Evolutionary conservation across 305 asterid genomes (phyloP).

Genomic region (Solanum hybrid): DNA sequence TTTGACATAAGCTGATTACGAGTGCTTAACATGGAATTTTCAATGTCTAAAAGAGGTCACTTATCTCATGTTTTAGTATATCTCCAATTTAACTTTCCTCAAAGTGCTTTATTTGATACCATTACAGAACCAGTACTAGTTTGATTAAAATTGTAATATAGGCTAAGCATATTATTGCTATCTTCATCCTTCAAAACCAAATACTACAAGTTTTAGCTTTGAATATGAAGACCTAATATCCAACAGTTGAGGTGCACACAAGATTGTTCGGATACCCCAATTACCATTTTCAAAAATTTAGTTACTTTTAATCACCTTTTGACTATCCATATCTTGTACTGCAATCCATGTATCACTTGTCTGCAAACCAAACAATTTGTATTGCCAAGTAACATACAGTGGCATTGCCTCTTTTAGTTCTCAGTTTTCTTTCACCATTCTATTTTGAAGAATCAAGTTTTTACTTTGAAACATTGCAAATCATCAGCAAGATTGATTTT

Average conservation of each 20-base stretch:
- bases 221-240: background rate
- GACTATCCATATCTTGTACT: background rate
- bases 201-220: background rate
- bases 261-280: background rate
- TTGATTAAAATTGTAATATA: background rate
- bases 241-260: background rate
- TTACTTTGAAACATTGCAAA: background rate
- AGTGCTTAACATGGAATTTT: background rate
- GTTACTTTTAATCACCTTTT: background rate
- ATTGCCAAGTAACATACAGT: background rate
- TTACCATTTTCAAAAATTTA: background rate
- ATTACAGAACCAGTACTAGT: background rate
- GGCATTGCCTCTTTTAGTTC: background rate
- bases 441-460: background rate
- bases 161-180: background rate
- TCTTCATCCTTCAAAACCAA: background rate
- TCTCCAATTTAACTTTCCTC: background rate
- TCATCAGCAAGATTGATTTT: background rate
- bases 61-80: background rate
- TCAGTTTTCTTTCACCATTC: background rate
- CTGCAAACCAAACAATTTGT: background rate
- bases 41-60: background rate
- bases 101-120: background rate
- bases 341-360: background rate
- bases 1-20: background rate